A percentile compares a stretch with the other conserved stretches of the same genome.
Conservation (phyloP, 768 basidiomycete species). For the Lentinula sp. region DNA sequence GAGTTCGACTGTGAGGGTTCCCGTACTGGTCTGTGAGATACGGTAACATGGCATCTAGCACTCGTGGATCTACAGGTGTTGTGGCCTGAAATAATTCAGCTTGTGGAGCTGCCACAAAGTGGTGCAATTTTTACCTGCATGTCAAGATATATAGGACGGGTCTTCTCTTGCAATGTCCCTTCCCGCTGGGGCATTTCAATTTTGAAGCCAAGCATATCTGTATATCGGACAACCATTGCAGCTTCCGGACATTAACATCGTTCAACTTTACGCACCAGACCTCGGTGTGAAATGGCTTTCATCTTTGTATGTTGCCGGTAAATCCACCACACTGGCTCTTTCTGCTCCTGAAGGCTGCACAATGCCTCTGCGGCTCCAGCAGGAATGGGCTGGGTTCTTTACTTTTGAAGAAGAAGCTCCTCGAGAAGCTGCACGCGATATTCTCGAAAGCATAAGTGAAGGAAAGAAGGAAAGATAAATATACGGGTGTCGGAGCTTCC, state of each 20-base stretch:
- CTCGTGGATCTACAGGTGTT: conserved; percentile 94
- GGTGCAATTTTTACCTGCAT: conserved; percentile 66
- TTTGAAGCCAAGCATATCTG: conserved; percentile 90
- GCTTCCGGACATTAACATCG: neutral
- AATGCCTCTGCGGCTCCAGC: conserved; percentile 45
- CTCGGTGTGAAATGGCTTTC: conserved; percentile 66
- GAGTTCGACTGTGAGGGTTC: conserved; percentile 96
- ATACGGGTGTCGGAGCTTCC: neutral
- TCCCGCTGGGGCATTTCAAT: conserved; percentile 60
- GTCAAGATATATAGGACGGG: conserved; percentile 93
- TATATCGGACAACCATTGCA: neutral
- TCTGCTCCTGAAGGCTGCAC: conserved; percentile 82
- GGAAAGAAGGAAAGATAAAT: neutral
- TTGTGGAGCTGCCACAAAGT: neutral
- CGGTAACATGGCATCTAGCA: conserved; percentile 95
- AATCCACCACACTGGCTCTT: conserved; percentile 76
- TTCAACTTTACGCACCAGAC: conserved; percentile 39
- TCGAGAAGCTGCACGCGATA: conserved; percentile 36
- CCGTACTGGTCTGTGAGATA: conserved; percentile 94
- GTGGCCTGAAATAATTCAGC: conserved; percentile 60
- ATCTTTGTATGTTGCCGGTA: conserved; percentile 68
- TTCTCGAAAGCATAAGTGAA: conserved; percentile 50
- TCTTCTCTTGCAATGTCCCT: conserved; percentile 49
- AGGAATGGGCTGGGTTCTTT: conserved; percentile 14
- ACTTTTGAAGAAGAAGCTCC: conserved; percentile 23